A percentile compares a stretch with the other conserved stretches of the same genome.
These are phyloP conservation scores for Oehlia diaphana DNA, from an alignment of 192 early-diverging fungal species.

Conservation along the genomic window DNA sequence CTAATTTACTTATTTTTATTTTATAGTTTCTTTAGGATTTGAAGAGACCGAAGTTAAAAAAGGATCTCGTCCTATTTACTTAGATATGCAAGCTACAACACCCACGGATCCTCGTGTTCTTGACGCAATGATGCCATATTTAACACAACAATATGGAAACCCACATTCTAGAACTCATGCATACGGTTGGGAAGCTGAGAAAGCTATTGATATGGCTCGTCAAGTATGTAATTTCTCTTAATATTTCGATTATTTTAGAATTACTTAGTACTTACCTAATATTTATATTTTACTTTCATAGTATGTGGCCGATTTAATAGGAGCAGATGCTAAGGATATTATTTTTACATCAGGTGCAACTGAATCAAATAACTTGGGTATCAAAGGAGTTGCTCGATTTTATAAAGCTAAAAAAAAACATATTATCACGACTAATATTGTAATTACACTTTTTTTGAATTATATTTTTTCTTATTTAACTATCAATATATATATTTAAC, in stretches of 20 bases:
- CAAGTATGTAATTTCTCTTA: conserved; percentile 50
- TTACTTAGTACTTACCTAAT: neutral
- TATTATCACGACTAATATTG: conserved; percentile 93
- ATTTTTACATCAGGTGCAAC: conserved; percentile 96
- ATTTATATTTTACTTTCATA: conserved; percentile 34
- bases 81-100: conserved; percentile 93
- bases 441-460: conserved; percentile 28
- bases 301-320: conserved; percentile 85
- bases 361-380: conserved; percentile 92
- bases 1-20: neutral
- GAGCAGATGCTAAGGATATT: conserved; percentile 95
- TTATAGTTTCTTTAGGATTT: conserved; percentile 56
- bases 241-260: neutral
- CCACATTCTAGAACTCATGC: conserved; percentile 96
- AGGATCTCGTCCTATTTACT: conserved; percentile 78
- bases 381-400: conserved; percentile 95
- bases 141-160: conserved; percentile 91
- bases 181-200: conserved; percentile 96
- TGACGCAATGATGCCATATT: conserved; percentile 91
- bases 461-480: conserved; percentile 6
- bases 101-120: conserved; percentile 92
- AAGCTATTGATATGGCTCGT: conserved; percentile 84
- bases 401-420: conserved; percentile 94
- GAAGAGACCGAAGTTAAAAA: conserved; percentile 40
- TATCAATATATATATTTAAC: too few species aligned